Evolutionary conservation across 331 rosid species (phyloP).

Genomic region (Pyrus hybrid): DNA sequence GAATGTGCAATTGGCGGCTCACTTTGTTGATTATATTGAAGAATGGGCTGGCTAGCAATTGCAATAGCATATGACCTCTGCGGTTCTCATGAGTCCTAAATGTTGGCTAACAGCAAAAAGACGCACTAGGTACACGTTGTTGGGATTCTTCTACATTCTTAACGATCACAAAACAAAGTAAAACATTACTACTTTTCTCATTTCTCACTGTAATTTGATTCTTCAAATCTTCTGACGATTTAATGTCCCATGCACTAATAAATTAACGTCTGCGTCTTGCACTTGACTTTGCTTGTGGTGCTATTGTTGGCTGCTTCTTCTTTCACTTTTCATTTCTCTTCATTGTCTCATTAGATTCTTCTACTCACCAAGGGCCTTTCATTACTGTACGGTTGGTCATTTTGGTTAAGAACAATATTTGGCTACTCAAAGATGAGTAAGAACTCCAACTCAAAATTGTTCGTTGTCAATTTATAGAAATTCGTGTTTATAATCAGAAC

Average conservation of each 20-base stretch:
- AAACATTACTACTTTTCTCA: not conserved
- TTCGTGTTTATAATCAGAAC: no score
- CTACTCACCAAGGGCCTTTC: slow-evolving; percentile 1
- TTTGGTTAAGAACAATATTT: no score
- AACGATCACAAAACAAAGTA: slow-evolving; percentile 3
- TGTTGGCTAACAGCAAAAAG: not conserved
- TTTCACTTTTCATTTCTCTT: slow-evolving; percentile 8
- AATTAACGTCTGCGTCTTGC: slow-evolving; percentile 16
- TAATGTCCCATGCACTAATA: not conserved
- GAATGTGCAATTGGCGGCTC: not conserved
- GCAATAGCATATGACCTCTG: not conserved
- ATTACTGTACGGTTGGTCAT: not conserved
- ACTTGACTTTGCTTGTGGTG: slow-evolving; percentile 48
- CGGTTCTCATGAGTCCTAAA: not conserved
- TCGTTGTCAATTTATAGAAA: no score
- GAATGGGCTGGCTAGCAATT: slow-evolving; percentile 7
- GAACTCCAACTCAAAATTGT: no score
- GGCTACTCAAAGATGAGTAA: no score
- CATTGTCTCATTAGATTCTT: slow-evolving; percentile 18
- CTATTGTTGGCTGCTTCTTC: slow-evolving; percentile 14
- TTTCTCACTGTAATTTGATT: slow-evolving; percentile 16
- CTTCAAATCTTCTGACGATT: not conserved
- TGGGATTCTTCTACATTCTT: not conserved
- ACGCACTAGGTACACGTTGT: not conserved
- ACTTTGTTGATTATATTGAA: not conserved